These are phyloP conservation scores for Irpex sp. DNA, from an alignment of 1,284 basidiomycete genomes.

Conservation along the genomic window DNA sequence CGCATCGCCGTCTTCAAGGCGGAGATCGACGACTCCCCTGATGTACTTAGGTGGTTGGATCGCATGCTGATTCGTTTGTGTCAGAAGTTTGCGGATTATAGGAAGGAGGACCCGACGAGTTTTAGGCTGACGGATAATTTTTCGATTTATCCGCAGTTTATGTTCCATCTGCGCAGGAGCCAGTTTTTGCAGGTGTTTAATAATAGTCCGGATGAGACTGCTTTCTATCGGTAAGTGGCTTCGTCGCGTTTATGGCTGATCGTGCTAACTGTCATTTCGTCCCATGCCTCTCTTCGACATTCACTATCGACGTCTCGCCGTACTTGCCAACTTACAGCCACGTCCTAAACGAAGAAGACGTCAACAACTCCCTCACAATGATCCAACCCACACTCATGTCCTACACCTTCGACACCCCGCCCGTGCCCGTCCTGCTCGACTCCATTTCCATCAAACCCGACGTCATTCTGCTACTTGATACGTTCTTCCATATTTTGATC, in stretches of 20 bases:
- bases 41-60: conserved; percentile 96
- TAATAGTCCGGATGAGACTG: conserved; percentile 99
- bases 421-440: conserved; percentile 94
- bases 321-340: conserved; percentile 49
- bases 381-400: conserved; percentile 99
- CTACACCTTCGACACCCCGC: conserved; percentile 87
- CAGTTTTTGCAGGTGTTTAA: conserved; percentile 99
- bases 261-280: neutral
- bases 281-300: neutral
- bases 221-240: conserved; percentile 80
- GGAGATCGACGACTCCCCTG: conserved; percentile 97
- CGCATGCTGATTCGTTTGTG: conserved; percentile 98
- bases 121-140: conserved; percentile 96
- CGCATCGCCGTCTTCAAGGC: conserved; percentile 99
- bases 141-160: conserved; percentile 99
- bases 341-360: conserved; percentile 95
- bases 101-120: conserved; percentile 95
- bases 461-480: conserved; percentile 96
- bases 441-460: conserved; percentile 97
- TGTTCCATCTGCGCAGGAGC: conserved; percentile 97
- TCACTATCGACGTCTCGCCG: neutral
- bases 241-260: neutral
- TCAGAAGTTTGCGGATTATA: conserved; percentile 99
- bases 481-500: conserved; percentile 99
- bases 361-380: conserved; percentile 99